phyloP scores from a whole-genome alignment of 1,284 basidiomycete species.

The Cryptococcus sp. region DNA sequence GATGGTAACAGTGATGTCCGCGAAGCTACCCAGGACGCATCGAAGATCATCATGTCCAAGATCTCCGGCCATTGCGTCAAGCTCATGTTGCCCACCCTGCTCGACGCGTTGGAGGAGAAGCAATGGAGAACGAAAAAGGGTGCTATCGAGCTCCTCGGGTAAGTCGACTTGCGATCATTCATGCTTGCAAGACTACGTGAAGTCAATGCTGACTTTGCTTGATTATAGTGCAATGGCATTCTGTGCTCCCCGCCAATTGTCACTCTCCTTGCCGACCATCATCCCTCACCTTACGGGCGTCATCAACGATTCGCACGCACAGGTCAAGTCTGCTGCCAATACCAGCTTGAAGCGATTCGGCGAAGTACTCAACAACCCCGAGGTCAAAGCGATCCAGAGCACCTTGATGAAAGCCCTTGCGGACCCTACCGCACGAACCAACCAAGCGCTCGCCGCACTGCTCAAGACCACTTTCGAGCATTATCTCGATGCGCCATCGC shows the following conservation, averaged over 20 bases:
- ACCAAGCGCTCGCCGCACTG: slow-evolving; percentile 76
- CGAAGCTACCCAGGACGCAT: slow-evolving; percentile 91
- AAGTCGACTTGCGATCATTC: background rate
- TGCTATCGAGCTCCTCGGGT: slow-evolving; percentile 92
- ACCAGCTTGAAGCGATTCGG: slow-evolving; percentile 97
- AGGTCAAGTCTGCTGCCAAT: slow-evolving; percentile 92
- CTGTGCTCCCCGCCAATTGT: slow-evolving; percentile 93
- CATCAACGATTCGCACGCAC: slow-evolving; percentile 94
- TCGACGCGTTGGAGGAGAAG: slow-evolving; percentile 93
- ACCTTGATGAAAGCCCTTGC: slow-evolving; percentile 92
- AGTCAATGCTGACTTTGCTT: slow-evolving; percentile 3
- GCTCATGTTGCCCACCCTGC: slow-evolving; percentile 84
- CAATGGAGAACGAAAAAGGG: slow-evolving; percentile 99
- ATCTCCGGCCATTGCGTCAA: slow-evolving; percentile 93
- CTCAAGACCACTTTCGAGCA: slow-evolving; percentile 97
- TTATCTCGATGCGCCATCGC: slow-evolving; percentile 95
- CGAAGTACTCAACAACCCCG: slow-evolving; percentile 90
- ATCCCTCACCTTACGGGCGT: slow-evolving; percentile 94
- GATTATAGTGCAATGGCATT: slow-evolving; percentile 89
- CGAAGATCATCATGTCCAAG: slow-evolving; percentile 92
- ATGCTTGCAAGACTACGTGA: background rate
- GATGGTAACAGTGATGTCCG: slow-evolving; percentile 86
- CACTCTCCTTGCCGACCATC: slow-evolving; percentile 91
- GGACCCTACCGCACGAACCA: slow-evolving; percentile 86
- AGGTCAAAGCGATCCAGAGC: slow-evolving; percentile 92